A percentile compares a stretch with the other conserved stretches of the same genome.
These are phyloP conservation scores for Ascochyta lentis DNA, from an alignment of 2,329 filamentous ascomycete genomes.

Conservation along the genomic window DNA sequence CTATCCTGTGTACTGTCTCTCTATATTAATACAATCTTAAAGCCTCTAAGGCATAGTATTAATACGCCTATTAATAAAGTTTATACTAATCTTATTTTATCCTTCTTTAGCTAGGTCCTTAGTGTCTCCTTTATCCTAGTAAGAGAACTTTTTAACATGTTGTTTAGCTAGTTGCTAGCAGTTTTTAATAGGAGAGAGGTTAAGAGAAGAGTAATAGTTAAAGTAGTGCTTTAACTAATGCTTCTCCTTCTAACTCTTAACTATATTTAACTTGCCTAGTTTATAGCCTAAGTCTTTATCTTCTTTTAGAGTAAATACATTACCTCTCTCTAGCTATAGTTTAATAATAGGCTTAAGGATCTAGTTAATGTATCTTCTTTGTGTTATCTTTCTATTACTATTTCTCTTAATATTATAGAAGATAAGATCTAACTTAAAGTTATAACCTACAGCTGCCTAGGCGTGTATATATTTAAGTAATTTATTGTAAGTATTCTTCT, in stretches of 20 bases:
- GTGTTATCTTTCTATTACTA: neutral
- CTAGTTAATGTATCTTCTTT: neutral
- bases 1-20: neutral
- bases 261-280: neutral
- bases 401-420: neutral
- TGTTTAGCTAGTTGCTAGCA: no score
- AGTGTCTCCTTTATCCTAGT: neutral
- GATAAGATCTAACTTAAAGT: neutral
- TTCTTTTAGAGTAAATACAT: neutral
- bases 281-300: neutral
- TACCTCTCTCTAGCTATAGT: neutral
- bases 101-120: neutral
- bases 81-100: neutral
- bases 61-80: neutral
- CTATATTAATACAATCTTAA: neutral
- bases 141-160: neutral
- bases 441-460: neutral
- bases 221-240: neutral
- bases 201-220: neutral
- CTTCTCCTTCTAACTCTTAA: neutral
- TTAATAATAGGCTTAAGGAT: neutral
- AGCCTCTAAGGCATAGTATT: neutral
- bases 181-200: no score
- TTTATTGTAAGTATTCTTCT: neutral
- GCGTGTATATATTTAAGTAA: neutral